Percentiles rank a stretch among this genome's conserved stretches.
These are phyloP conservation scores for Wickerhamiella vanderwaltii DNA, from an alignment of 805 yeast genomes.

Conservation along the genomic window DNA sequence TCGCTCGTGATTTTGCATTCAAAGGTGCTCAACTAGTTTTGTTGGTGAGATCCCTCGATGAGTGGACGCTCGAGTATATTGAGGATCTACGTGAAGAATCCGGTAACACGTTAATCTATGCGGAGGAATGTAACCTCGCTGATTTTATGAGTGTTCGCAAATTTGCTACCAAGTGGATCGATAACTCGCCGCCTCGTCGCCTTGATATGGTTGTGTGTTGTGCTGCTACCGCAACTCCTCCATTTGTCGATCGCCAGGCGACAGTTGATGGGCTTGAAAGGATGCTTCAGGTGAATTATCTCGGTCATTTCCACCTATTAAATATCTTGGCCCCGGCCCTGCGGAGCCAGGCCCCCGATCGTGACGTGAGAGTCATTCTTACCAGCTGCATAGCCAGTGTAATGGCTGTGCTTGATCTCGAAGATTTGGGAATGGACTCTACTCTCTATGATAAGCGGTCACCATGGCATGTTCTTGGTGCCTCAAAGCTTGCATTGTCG, in stretches of 20 bases:
- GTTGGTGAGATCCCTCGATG: constrained; percentile 48
- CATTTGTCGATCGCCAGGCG: constrained; percentile 48
- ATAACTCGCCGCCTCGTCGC: constrained; percentile 79
- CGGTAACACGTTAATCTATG: constrained; percentile 64
- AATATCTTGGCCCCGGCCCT: constrained; percentile 73
- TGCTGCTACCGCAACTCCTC: constrained; percentile 74
- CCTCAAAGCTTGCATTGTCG: constrained; percentile 64
- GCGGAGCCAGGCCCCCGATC: constrained; percentile 82
- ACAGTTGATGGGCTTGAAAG: constrained; percentile 75
- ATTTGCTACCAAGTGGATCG: constrained; percentile 91
- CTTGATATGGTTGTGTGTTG: constrained; percentile 81
- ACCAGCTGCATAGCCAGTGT: constrained; percentile 70
- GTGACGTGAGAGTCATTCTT: constrained; percentile 79
- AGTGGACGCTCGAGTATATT: constrained; percentile 70
- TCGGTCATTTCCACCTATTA: constrained; percentile 69
- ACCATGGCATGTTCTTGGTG: constrained; percentile 72
- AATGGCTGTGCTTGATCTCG: constrained; percentile 50
- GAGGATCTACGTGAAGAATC: constrained; percentile 63
- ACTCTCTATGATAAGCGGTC: constrained; percentile 44
- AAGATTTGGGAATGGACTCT: constrained; percentile 44
- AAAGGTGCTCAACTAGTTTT: constrained; percentile 81
- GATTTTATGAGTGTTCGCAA: constrained; percentile 65
- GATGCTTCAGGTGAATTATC: constrained; percentile 74
- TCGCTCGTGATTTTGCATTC: constrained; percentile 59
- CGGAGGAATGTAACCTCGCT: constrained; percentile 77